Base-by-base conservation (phyloP, 2,329 filamentous ascomycete genomes). In the Fusarium nanum region DNA sequence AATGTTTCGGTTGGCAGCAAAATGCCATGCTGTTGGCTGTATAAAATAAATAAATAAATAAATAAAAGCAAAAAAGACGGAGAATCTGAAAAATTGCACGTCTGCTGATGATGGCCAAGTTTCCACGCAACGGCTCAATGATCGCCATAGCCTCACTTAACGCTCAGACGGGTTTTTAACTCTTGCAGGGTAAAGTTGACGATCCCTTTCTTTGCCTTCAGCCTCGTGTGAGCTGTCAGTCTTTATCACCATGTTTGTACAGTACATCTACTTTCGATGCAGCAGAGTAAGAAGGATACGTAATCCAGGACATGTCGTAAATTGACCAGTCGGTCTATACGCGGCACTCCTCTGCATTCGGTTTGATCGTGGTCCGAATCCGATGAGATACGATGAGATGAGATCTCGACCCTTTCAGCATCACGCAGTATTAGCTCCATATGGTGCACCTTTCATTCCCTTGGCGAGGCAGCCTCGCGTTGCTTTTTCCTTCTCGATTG, bases 401-500 rank as follows among this genome's bases (percentile, higher is more conserved):
- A 45, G 44, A 63, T 56, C 34, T 44, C 34, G 28, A 13, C 22
- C 30, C 27, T 42, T 50, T 27, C 58, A 50, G 55, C 30, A 30
- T 42, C 54, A 64, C 54, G 41, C 49, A 56, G 45, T 53, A 37
- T 37, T 37, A 56, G 45, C 50, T 60, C 64, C 59, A 48, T 22
- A 28, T 41, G n/a, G n/a, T n/a, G n/a, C 41, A 32, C 34, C 25
- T 37, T 10, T 37, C 18, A n/a, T 6, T n/a, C 11, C 22, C 55
- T 30, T 23, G 28, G 52, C 41, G 12, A 18, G 30, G 22, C 9
- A 52, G 32, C 34, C 45, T 11, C 30, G 11, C 16, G 13, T 70
- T 73, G 56, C 70, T 71, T 72, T 72, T 68, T 68, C 37, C 61
- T 34, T 46, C 57, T 72, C 41, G 49, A 42, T 30, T 28, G 27